Evolutionary conservation across 2,329 filamentous ascomycete genomes (phyloP).

Genomic region (Epichloe bromicola): DNA sequence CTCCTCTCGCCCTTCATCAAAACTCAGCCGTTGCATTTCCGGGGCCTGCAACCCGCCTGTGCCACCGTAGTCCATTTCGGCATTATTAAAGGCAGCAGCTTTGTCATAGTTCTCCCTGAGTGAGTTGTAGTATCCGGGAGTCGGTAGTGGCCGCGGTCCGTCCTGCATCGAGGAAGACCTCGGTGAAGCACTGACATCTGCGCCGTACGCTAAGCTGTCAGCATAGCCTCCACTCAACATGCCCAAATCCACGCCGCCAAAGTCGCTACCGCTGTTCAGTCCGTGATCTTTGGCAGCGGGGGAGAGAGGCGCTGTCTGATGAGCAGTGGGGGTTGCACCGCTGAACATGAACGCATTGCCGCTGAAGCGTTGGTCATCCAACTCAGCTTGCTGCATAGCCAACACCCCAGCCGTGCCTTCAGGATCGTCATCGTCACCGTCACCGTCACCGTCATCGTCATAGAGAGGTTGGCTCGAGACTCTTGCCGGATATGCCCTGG

Average conservation of each 20-base stretch:
- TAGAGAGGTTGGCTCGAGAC: slow-evolving; percentile 1
- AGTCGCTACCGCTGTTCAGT: slow-evolving; percentile 57
- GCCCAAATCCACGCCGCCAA: slow-evolving; percentile 57
- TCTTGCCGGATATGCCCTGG: slow-evolving; percentile 8
- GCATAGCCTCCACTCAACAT: slow-evolving; percentile 61
- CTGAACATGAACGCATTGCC: slow-evolving; percentile 18
- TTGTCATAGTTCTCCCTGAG: slow-evolving; percentile 17
- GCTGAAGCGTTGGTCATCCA: slow-evolving; percentile 49
- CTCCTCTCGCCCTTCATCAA: slow-evolving; percentile 79
- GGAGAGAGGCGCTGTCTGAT: slow-evolving; percentile 18
- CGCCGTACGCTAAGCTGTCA: slow-evolving; percentile 37
- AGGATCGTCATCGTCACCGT: slow-evolving; percentile 69
- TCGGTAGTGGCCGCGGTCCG: slow-evolving; percentile 35
- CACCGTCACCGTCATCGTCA: slow-evolving; percentile 35
- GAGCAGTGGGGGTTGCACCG: background rate
- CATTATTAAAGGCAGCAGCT: slow-evolving; percentile 37
- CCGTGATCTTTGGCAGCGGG: slow-evolving; percentile 36
- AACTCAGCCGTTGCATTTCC: slow-evolving; percentile 62
- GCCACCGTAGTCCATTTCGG: slow-evolving; percentile 72
- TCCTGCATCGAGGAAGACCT: slow-evolving; percentile 27
- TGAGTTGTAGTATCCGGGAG: slow-evolving; percentile 23
- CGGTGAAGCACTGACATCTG: slow-evolving; percentile 29
- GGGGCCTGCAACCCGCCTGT: slow-evolving; percentile 83
- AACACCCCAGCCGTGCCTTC: slow-evolving; percentile 76
- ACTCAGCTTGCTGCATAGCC: slow-evolving; percentile 73